Evolutionary conservation across 805 yeast species (phyloP), one percentile per base, ranked within the genome.

Genomic region (Candida gorgasii): DNA sequence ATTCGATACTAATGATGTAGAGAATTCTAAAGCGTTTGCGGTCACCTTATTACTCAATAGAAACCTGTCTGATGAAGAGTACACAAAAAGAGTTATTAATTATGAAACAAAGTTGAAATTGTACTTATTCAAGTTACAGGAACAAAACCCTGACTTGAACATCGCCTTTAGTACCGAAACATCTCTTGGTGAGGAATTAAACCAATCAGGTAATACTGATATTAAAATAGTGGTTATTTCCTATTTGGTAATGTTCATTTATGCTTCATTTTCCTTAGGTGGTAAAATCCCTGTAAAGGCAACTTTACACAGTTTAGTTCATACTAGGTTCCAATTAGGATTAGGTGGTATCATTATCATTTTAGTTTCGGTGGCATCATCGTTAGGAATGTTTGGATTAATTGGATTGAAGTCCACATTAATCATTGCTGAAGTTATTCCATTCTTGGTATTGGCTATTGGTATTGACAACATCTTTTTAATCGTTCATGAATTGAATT

Each of bases 381-480:
- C 97, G 0, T 87, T 89, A 0, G 98, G 98, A 0, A 52, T 89
- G 4, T 86, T 88, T 62, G 78, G 93, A 9, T 54, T 77, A 5
- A 45, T 86, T n/a, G 95, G 93, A 0, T 64, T 90, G 37, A 88
- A 86, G 55, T 86, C 95, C 0, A 92, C 98, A 0, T 69, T 92
- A 32, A 90, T 92, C 50, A 89, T 92, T 44, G 97, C 98, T 2
- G 98, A 93, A 60, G 99, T 92, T 5, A 92, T 92, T 24, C 98
- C 98, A 8, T 92, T 92, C 57, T 69, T 92, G 54, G 86, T 92
- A 11, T 71, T 92, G 44, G 99, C 99, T 0, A 83, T 92, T 43
- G 99, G 99, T n/a, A 89, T 92, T 19, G 99, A 92, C 64, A 92
- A 92, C 59, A 86, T 92, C 18, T 93, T 90, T 57, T 67, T 92